These are phyloP conservation scores for Groenewaldozyma auringiensis DNA, from an alignment of 1,139 yeast species.

Conservation along the genomic window DNA sequence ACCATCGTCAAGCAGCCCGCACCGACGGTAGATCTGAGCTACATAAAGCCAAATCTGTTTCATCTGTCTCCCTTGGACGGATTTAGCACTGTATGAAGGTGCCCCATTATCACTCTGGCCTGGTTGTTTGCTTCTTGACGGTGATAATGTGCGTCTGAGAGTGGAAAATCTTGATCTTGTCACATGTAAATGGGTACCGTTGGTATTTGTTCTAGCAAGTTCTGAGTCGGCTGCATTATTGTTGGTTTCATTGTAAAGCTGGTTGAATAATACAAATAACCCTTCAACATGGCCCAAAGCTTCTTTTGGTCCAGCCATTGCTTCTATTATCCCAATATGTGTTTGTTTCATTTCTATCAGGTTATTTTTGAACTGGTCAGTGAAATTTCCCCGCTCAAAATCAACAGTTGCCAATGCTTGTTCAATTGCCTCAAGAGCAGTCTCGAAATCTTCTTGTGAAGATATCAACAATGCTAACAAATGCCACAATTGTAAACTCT, in stretches of 20 bases:
- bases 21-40: constrained; percentile 54
- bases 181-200: not conserved
- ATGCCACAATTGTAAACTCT: constrained; percentile 44
- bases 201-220: not conserved
- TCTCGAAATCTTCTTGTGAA: constrained; percentile 42
- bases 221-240: constrained; percentile 1
- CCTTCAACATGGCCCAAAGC: constrained; percentile 62
- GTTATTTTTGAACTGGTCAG: constrained; percentile 39
- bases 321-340: constrained; percentile 63
- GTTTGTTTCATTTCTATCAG: constrained; percentile 69
- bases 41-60: constrained; percentile 74
- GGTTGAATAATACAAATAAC: constrained; percentile 53
- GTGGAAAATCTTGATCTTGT: not conserved
- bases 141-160: not conserved
- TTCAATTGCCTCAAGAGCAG: constrained; percentile 37
- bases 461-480: constrained; percentile 46
- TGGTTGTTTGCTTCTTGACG: not conserved
- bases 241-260: constrained; percentile 35
- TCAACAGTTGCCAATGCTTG: constrained; percentile 4
- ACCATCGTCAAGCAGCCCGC: constrained; percentile 52
- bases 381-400: constrained; percentile 16
- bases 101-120: not conserved
- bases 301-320: constrained; percentile 50
- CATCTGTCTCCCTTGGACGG: constrained; percentile 34
- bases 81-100: not conserved